A percentile compares a stretch with the other conserved stretches of the same genome.
Evolutionary conservation across 805 yeast genomes (phyloP).

Genomic region (Candida sphagnicola): DNA sequence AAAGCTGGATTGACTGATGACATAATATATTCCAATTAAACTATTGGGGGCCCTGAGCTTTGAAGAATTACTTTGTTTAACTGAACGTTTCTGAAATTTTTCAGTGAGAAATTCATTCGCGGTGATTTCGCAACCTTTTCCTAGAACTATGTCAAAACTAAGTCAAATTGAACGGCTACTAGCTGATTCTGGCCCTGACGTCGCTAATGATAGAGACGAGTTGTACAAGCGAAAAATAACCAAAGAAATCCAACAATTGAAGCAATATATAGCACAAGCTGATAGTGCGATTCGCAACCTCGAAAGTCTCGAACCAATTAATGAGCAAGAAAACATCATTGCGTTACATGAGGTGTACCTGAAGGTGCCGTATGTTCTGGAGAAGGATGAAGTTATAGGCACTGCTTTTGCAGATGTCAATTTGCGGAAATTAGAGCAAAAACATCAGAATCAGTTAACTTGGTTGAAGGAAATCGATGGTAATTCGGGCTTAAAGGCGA

Average conservation of each 20-base stretch:
- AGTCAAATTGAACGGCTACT: conserved; percentile 1
- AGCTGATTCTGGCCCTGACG: conserved; percentile 3
- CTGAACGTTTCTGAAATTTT: neutral
- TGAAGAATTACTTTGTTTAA: conserved; percentile 1
- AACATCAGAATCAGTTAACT: conserved; percentile 5
- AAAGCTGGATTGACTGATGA: conserved; percentile 33
- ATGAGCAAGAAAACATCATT: conserved; percentile 4
- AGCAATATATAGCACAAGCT: conserved; percentile 17
- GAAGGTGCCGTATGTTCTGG: conserved; percentile 21
- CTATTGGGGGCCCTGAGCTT: neutral
- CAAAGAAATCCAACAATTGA: conserved; percentile 16
- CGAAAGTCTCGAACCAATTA: neutral
- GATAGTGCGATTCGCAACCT: conserved; percentile 15
- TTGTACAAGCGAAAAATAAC: conserved; percentile 14
- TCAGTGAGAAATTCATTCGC: no score
- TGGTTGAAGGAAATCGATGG: neutral
- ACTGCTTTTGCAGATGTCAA: conserved; percentile 20
- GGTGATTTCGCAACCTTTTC: no score
- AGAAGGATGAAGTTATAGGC: conserved; percentile 25
- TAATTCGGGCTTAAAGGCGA: neutral
- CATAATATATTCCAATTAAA: conserved; percentile 23
- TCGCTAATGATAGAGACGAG: conserved; percentile 7
- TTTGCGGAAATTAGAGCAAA: conserved; percentile 5
- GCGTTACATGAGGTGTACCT: conserved; percentile 17
- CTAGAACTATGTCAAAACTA: conserved; percentile 1